Conservation (phyloP, 345 rosid genomes). For the Heritiera fomes region DNA sequence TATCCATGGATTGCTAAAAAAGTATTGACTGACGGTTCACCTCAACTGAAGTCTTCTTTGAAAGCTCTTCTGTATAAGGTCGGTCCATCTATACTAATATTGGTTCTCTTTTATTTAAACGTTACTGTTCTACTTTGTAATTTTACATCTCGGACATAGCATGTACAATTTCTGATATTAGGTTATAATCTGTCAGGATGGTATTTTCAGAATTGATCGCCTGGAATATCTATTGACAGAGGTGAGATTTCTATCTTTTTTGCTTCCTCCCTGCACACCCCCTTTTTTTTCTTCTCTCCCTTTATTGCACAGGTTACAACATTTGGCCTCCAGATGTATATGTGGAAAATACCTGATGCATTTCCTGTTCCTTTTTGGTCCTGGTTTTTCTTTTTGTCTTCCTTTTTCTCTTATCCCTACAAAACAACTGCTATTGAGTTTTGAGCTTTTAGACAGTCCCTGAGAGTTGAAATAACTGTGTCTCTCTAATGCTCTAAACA, state of each 20-base stretch:
- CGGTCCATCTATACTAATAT: conserved; percentile 42
- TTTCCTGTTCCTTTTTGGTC: background rate
- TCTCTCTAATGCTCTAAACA: background rate
- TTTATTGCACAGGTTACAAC: background rate
- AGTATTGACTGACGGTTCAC: conserved; percentile 83
- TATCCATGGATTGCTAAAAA: conserved; percentile 99
- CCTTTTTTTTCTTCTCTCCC: background rate
- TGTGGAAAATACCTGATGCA: background rate
- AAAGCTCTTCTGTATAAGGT: conserved; percentile 83
- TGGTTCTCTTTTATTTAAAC: background rate
- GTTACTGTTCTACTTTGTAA: background rate
- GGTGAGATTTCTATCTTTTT: conserved; percentile 47
- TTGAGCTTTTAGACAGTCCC: background rate
- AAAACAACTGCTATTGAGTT: background rate
- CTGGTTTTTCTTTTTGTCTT: background rate
- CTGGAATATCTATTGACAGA: conserved; percentile 81
- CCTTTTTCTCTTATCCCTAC: background rate
- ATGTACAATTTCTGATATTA: conserved; percentile 10
- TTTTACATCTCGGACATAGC: background rate
- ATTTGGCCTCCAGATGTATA: background rate
- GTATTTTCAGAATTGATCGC: conserved; percentile 90
- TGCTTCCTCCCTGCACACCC: background rate
- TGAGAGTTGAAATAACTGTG: background rate
- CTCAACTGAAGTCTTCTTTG: conserved; percentile 74
- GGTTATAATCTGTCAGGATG: conserved; percentile 52